Conservation (phyloP, 345 rosid genomes). For the Turnera subulata region DNA sequence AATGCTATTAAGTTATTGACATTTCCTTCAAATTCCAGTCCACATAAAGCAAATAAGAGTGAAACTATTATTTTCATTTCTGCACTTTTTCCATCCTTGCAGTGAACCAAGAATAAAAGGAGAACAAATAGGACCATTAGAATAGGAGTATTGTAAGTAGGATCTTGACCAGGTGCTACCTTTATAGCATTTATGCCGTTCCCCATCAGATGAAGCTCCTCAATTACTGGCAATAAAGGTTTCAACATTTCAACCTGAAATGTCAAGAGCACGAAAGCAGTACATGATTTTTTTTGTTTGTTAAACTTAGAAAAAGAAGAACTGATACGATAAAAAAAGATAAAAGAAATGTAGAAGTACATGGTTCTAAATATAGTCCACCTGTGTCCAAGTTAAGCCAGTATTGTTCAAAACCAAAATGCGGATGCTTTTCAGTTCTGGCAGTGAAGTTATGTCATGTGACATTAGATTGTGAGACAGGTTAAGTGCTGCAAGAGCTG, state of each 20-base stretch:
- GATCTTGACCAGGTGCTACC: slow-evolving; percentile 31
- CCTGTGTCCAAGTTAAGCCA: slow-evolving; percentile 76
- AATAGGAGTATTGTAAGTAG: slow-evolving; percentile 6
- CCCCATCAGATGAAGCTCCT: slow-evolving; percentile 91
- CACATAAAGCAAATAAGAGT: no score
- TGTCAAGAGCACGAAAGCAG: not conserved
- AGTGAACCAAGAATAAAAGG: not conserved
- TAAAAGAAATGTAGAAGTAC: not conserved
- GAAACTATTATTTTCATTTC: no score
- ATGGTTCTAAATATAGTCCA: slow-evolving; percentile 10
- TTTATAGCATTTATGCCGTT: slow-evolving; percentile 54
- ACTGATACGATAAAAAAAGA: slow-evolving; percentile 1
- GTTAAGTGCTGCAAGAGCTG: slow-evolving; percentile 58
- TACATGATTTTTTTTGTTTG: slow-evolving; percentile 6
- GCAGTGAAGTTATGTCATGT: slow-evolving; percentile 38
- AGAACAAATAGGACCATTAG: not conserved
- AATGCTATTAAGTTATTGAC: no score
- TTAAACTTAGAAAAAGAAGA: not conserved
- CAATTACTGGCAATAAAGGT: slow-evolving; percentile 61
- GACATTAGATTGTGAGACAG: slow-evolving; percentile 63
- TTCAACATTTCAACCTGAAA: slow-evolving; percentile 69
- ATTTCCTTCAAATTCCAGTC: no score
- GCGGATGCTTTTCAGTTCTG: slow-evolving; percentile 50
- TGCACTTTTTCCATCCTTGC: not conserved
- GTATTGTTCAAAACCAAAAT: slow-evolving; percentile 70